Evolutionary conservation across 2,329 filamentous ascomycete species (phyloP).

Genomic region (Colletotrichum sp.): DNA sequence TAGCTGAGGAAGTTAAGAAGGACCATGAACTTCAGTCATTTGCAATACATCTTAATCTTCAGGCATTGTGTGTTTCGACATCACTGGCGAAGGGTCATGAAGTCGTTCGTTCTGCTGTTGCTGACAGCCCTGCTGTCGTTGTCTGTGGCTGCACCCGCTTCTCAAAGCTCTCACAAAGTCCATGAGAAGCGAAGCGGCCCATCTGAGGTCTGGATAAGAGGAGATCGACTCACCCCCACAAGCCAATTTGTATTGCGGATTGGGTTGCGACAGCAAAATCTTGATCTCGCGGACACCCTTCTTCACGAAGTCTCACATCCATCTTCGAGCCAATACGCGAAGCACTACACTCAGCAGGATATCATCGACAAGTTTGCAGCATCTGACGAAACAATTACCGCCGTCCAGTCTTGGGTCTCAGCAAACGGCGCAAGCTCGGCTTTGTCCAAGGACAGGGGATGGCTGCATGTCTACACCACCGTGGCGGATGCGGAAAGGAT

Average conservation of each 20-base stretch:
- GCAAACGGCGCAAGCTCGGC: rapidly evolving
- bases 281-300: neutral
- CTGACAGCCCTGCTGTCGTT: neutral
- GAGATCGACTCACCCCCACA: neutral
- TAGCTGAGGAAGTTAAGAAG: neutral
- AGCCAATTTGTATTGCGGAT: neutral
- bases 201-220: neutral
- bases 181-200: neutral
- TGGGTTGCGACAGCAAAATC: neutral
- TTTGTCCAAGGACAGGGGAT: neutral
- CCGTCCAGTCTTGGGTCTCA: neutral
- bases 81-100: neutral
- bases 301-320: neutral
- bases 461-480: neutral
- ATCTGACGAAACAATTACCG: neutral
- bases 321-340: neutral
- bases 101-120: rapidly evolving
- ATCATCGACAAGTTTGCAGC: neutral
- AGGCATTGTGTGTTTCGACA: neutral
- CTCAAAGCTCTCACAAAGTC: neutral
- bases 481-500: neutral
- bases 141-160: neutral
- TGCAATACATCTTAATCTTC: rapidly evolving
- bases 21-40: neutral
- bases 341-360: neutral